Evolutionary conservation across 1,139 yeast species (phyloP).

Genomic region (Arxiozyma heterogenica): DNA sequence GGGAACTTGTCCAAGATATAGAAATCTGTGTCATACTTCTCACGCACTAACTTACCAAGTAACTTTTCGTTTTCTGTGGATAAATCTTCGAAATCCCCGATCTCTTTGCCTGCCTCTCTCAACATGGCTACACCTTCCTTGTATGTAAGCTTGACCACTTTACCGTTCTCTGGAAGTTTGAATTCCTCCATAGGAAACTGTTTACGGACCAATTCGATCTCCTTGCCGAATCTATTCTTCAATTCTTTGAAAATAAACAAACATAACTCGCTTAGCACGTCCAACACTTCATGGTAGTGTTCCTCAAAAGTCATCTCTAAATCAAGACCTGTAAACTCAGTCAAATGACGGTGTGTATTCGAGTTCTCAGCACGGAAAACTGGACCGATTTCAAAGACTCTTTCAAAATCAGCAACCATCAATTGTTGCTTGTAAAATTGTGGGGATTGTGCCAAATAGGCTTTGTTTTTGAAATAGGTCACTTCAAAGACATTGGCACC

Average conservation of each 20-base stretch:
- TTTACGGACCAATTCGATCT: slow-evolving; percentile 81
- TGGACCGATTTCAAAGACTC: slow-evolving; percentile 92
- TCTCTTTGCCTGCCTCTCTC: slow-evolving; percentile 69
- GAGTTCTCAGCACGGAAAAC: slow-evolving; percentile 99
- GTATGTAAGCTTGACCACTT: slow-evolving; percentile 84
- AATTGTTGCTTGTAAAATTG: slow-evolving; percentile 96
- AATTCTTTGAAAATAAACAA: slow-evolving; percentile 80
- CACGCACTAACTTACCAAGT: slow-evolving; percentile 84
- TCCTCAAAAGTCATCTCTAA: slow-evolving; percentile 97
- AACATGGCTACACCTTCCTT: slow-evolving; percentile 85
- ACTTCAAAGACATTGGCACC: slow-evolving; percentile 95
- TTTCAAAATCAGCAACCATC: slow-evolving; percentile 95
- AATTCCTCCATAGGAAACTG: slow-evolving; percentile 98
- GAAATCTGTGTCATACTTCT: slow-evolving; percentile 92
- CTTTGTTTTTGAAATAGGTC: slow-evolving; percentile 83
- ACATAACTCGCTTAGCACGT: slow-evolving; percentile 73
- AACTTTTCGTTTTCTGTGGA: slow-evolving; percentile 90
- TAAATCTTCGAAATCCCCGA: slow-evolving; percentile 81
- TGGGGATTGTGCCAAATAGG: slow-evolving; percentile 95
- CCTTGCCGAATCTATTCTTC: slow-evolving; percentile 67
- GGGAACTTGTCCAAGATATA: slow-evolving; percentile 98
- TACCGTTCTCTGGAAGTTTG: slow-evolving; percentile 78
- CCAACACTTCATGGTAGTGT: slow-evolving; percentile 92
- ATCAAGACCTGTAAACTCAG: slow-evolving; percentile 96
- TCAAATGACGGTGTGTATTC: slow-evolving; percentile 98